Base-by-base conservation (phyloP, 83 land plant species). In the Thuja plicata region DNA sequence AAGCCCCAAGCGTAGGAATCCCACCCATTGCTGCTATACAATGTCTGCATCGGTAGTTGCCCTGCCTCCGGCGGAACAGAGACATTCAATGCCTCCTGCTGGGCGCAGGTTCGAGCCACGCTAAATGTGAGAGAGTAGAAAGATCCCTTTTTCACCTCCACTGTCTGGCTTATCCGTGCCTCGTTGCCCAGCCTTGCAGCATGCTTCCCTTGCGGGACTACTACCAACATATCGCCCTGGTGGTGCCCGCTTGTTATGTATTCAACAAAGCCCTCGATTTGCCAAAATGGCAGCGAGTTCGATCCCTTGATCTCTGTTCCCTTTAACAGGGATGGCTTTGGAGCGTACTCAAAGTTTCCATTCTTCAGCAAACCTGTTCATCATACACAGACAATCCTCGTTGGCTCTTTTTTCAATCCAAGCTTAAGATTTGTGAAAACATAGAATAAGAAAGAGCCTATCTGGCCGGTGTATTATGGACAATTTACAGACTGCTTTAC, bases 81-180 rank as follows among this genome's bases (percentile, higher is more conserved):
- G 19, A 54, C 19, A 54, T 54, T 54, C 57, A 54, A 54, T 3
- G 19, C 0, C 88, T 95, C 96, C 54, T 83, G 34, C 92, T 93
- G 95, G 3, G 96, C 96, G 90, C 96, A 95, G 4, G 96, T 95
- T 81, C 96, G 88, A 1, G 96, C 94, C 5, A 95, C 95, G 40
- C 92, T 93, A 92, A 95, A 95, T 16, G 93, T 91, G 84, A 95
- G 85, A 41, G 96, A 89, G 89, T 93, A 95, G 57, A 27, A 86
- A 19, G 57, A 15, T 54, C 57, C 57, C 19, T 54, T 16, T 54
- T 54, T 54, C 57, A 54, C 57, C 57, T 17, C 40, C 27, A 19
- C 74, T 41, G 24, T 34, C 79, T 30, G 34, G 34, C 34, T n/a
- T 35, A 76, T 1, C 5, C 11, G 8, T 30, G 92, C 90, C 85